Percentiles rank a stretch among this genome's conserved stretches.
Evolutionary conservation across 2,329 filamentous ascomycete genomes (phyloP).

Genomic region (Xylaria sp.): DNA sequence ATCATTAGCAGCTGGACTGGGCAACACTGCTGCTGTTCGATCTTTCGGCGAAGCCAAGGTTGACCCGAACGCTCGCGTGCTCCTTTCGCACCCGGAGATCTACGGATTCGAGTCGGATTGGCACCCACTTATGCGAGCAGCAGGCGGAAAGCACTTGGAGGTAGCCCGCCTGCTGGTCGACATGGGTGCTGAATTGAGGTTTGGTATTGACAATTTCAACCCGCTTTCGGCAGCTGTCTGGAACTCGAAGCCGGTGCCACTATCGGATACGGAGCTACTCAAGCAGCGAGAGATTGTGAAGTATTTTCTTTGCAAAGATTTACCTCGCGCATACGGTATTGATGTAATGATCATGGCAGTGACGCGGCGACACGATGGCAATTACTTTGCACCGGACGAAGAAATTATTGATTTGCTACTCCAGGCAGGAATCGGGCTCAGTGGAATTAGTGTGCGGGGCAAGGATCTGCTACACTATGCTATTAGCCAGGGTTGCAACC

Average conservation of each 20-base stretch:
- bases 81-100: not conserved
- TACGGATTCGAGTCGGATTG: not conserved
- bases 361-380: not conserved
- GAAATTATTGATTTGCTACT: slow-evolving; percentile 6
- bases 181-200: not conserved
- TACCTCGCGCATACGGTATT: not conserved
- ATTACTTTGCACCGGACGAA: not conserved
- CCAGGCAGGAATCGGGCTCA: no score
- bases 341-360: not conserved
- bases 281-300: not conserved
- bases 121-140: slow-evolving; percentile 18
- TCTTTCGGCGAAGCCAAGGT: not conserved
- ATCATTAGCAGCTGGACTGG: slow-evolving; percentile 2
- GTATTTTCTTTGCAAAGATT: not conserved
- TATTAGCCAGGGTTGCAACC: not conserved
- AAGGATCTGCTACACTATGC: slow-evolving; percentile 1
- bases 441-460: not conserved
- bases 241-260: not conserved
- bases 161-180: slow-evolving; percentile 1
- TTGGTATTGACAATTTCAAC: not conserved
- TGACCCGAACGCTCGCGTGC: not conserved
- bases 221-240: slow-evolving; percentile 12
- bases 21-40: not conserved
- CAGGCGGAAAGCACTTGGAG: not conserved
- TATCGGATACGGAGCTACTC: not conserved